Conservation (phyloP, 1,284 basidiomycete genomes). For the Pascua guehoae region DNA sequence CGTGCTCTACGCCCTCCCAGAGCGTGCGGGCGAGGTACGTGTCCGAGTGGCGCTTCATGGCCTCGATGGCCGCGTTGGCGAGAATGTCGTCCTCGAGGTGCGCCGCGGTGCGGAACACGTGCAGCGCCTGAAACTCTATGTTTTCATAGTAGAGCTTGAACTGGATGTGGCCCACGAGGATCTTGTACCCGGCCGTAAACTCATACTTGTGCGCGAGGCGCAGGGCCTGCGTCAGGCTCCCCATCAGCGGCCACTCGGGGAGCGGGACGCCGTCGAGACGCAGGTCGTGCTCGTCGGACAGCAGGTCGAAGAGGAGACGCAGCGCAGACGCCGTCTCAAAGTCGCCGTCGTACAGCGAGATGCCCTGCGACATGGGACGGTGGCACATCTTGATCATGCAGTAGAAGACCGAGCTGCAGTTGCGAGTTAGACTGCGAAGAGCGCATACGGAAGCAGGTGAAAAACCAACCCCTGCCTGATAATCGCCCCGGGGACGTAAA, state of each 20-base stretch:
- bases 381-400: no score
- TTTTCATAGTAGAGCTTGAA: neutral
- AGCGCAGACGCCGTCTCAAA: no score
- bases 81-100: slow-evolving; percentile 3
- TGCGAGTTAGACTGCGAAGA: no score
- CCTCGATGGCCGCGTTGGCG: neutral
- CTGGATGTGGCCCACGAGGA: neutral
- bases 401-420: no score
- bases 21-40: neutral
- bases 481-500: no score
- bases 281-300: neutral
- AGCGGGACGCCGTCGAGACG: neutral
- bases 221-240: neutral
- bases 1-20: neutral
- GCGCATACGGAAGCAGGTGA: no score
- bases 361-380: no score
- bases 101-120: slow-evolving; percentile 1
- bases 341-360: no score
- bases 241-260: neutral
- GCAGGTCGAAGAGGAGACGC: no score
- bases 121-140: neutral
- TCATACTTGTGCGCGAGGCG: neutral
- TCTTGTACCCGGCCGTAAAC: neutral
- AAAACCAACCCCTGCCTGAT: no score
- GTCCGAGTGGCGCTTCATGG: neutral